Percentiles rank a stretch among this genome's conserved stretches.
Conservation (phyloP, 371 early-diverging fungal species). For the Parasitella parasitica region DNA sequence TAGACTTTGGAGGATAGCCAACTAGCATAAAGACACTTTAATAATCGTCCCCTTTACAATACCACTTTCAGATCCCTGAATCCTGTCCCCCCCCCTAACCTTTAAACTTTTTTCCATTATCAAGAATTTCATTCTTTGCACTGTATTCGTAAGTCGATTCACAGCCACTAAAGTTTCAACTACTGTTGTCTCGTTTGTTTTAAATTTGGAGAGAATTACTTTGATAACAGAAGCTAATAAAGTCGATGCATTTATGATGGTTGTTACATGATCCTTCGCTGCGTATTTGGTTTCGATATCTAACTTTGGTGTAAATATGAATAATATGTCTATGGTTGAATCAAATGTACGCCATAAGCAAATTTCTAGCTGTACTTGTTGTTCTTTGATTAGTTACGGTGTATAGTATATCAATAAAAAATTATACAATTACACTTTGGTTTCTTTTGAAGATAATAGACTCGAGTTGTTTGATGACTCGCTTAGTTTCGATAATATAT, state of each 20-base stretch:
- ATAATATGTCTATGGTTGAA: constrained; percentile 17
- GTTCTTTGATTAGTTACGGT: neutral
- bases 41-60: neutral
- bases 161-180: constrained; percentile 1
- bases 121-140: constrained; percentile 9
- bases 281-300: neutral
- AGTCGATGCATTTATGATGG: constrained; percentile 11
- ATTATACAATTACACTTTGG: constrained; percentile 1
- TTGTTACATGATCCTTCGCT: constrained; percentile 1
- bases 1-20: neutral
- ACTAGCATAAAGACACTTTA: no score
- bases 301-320: constrained; percentile 17
- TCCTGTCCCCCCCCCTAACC: neutral
- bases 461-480: neutral
- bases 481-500: constrained; percentile 5
- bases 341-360: constrained; percentile 19
- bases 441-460: constrained; percentile 6
- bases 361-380: constrained; percentile 11
- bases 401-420: neutral
- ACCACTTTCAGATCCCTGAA: neutral
- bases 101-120: neutral
- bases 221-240: constrained; percentile 6
- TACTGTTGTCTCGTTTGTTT: constrained; percentile 1
- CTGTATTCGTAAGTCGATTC: neutral
- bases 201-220: constrained; percentile 1